These are phyloP conservation scores for Lolium perenne DNA, from an alignment of 176 grass and related monocot genomes.

Conservation along the genomic window DNA sequence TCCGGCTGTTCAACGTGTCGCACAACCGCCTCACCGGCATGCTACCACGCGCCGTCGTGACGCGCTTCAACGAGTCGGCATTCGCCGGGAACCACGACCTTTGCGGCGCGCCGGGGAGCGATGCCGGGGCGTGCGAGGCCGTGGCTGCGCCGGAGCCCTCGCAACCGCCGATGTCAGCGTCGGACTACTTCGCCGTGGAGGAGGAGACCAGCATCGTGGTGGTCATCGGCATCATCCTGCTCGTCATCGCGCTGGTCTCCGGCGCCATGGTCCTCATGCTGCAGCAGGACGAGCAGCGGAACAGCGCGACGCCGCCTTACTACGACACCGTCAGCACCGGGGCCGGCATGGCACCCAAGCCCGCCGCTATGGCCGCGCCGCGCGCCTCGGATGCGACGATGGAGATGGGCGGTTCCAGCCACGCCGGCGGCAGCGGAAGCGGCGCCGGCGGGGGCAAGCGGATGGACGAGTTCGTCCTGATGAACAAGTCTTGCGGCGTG, in stretches of 20 bases:
- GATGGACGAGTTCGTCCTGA: constrained; percentile 65
- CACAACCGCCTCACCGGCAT: constrained; percentile 64
- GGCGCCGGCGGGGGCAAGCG: background rate
- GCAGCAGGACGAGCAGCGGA: constrained; percentile 33
- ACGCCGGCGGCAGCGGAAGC: constrained; percentile 18
- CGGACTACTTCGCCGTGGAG: constrained; percentile 9
- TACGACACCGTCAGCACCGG: constrained; percentile 14
- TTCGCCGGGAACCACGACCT: constrained; percentile 67
- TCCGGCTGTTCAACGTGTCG: constrained; percentile 72
- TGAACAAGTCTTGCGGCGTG: constrained; percentile 42
- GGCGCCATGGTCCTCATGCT: constrained; percentile 50
- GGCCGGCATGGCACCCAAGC: background rate
- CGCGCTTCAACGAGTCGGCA: constrained; percentile 49
- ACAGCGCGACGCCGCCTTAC: background rate
- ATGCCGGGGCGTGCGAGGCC: constrained; percentile 25
- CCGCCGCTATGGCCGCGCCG: background rate
- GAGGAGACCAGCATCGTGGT: constrained; percentile 52
- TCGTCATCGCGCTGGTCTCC: constrained; percentile 49
- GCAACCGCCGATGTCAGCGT: background rate
- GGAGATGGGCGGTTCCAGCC: constrained; percentile 33
- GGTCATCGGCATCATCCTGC: constrained; percentile 52
- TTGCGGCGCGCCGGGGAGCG: constrained; percentile 43
- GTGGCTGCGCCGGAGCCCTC: background rate
- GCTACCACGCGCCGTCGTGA: constrained; percentile 42
- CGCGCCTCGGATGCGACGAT: constrained; percentile 2